Base-by-base conservation (phyloP, 768 basidiomycete genomes). In the Atractiella rhizophila region DNA sequence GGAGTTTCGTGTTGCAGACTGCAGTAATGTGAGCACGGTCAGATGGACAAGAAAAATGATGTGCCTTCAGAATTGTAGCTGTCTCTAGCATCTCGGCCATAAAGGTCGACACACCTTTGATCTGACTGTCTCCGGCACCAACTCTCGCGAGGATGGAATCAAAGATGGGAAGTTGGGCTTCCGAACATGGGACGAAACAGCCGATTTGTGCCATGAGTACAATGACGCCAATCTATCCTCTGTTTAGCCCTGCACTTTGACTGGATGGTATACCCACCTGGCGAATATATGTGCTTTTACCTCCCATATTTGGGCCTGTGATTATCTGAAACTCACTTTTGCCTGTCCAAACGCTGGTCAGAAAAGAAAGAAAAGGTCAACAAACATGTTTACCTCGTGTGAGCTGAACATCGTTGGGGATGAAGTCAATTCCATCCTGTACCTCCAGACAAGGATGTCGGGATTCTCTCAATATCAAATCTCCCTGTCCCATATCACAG, bases 41-140 rank as follows among this genome's bases (percentile, higher is more conserved):
- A 46, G 37, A 37, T 9, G 13, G 29, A 23, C 28, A 11, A 26
- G 34, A 40, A n/a, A 30, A 25, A 20, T 26, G 52, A 50, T 71
- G 23, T 28, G 81, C 82, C 52, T 76, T 68, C 31, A 98, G 67
- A 52, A 96, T 96, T 0, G 79, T 81, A 0, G 91, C 86, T 0
- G 86, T 96, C 59, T 98, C 91, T 23, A 98, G 67, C 91, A 96
- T 96, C 59, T 98, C 91, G 2, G 85, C 86, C 88, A 96, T 96
- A 58, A 98, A 98, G 0, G 88, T 98, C 20, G 83, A 88, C 0
- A 98, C 82, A 10, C 91, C 91, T 59, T 91, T 96, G 33, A 96
- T 62, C 56, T 96, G 88, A 57, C 80, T 86, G 57, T 98, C 91
- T 0, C 91, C 91, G 0, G 91, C 91, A 8, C 91, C 91, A 2